Conservation (phyloP, 2,329 filamentous ascomycete species). For the Myriosclerotinia scirpicola region DNA sequence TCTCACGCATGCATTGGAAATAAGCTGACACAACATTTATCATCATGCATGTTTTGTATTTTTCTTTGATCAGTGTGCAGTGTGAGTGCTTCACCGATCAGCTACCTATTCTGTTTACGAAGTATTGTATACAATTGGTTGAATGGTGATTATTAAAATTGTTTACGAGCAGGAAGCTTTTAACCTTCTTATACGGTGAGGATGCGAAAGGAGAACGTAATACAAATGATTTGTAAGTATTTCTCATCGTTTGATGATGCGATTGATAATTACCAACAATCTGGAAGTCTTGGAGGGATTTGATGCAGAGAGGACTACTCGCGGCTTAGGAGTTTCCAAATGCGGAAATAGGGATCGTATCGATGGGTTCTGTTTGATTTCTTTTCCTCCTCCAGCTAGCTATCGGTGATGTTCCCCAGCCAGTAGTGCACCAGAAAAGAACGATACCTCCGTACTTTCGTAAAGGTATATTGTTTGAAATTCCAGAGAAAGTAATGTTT, state of each 20-base stretch:
- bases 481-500: slow-evolving; percentile 17
- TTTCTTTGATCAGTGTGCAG: slow-evolving; percentile 5
- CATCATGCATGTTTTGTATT: not conserved
- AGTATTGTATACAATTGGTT: not conserved
- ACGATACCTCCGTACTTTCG: not conserved
- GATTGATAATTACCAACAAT: slow-evolving; percentile 14
- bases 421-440: slow-evolving; percentile 1
- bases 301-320: slow-evolving; percentile 7
- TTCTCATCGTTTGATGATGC: slow-evolving; percentile 12
- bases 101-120: not conserved
- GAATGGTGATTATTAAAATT: not conserved
- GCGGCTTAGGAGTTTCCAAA: slow-evolving; percentile 1
- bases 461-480: not conserved
- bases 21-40: not conserved
- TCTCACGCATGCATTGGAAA: slow-evolving; percentile 5
- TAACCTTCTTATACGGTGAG: not conserved
- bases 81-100: not conserved
- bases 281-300: slow-evolving; percentile 14
- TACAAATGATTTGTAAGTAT: slow-evolving; percentile 5
- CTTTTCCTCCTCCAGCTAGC: not conserved
- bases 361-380: not conserved
- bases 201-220: slow-evolving; percentile 13
- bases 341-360: not conserved
- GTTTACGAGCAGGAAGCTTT: slow-evolving; percentile 6
- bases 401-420: slow-evolving; percentile 4